A percentile compares a stretch with the other conserved stretches of the same genome.
Conservation (phyloP, 768 basidiomycete genomes). For the Mycena olivaceomarginata region DNA sequence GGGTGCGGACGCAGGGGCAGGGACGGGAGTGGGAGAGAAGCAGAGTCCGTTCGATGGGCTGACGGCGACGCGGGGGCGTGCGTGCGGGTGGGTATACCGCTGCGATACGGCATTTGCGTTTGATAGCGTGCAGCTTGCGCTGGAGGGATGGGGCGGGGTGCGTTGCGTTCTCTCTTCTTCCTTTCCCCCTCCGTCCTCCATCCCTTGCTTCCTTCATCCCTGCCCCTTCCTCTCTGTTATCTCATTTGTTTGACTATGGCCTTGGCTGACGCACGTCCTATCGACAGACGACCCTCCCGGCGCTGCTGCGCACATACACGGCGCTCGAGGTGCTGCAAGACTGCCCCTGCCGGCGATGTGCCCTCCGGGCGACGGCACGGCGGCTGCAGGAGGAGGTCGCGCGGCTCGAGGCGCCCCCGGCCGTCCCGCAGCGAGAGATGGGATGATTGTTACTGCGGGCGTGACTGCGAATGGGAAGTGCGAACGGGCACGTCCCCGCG, state of each 20-base stretch:
- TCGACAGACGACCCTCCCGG: constrained; percentile 24
- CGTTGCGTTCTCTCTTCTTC: constrained; percentile 28
- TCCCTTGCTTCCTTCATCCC: no score
- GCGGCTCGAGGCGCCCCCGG: constrained; percentile 64
- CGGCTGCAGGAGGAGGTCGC: constrained; percentile 79
- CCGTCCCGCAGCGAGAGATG: background rate
- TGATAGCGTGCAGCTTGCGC: constrained; percentile 87
- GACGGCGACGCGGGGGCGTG: constrained; percentile 94
- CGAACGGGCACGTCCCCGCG: background rate
- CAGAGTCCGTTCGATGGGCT: constrained; percentile 90
- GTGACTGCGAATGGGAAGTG: background rate
- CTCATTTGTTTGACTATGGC: no score
- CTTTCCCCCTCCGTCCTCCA: no score
- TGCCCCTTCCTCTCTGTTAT: no score
- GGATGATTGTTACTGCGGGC: constrained; percentile 9
- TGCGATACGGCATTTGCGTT: constrained; percentile 93
- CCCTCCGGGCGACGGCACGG: constrained; percentile 84
- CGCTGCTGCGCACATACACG: constrained; percentile 86
- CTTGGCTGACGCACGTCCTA: background rate
- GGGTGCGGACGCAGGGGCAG: no score
- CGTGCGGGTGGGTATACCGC: constrained; percentile 92
- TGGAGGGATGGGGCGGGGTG: constrained; percentile 42
- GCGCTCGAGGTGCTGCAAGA: constrained; percentile 92
- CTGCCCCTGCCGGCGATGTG: constrained; percentile 95
- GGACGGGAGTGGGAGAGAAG: background rate